Evolutionary conservation across 176 grass and related monocot genomes (phyloP), one percentile per base, ranked within the genome.

Genomic region (Raddia distichophylla): DNA sequence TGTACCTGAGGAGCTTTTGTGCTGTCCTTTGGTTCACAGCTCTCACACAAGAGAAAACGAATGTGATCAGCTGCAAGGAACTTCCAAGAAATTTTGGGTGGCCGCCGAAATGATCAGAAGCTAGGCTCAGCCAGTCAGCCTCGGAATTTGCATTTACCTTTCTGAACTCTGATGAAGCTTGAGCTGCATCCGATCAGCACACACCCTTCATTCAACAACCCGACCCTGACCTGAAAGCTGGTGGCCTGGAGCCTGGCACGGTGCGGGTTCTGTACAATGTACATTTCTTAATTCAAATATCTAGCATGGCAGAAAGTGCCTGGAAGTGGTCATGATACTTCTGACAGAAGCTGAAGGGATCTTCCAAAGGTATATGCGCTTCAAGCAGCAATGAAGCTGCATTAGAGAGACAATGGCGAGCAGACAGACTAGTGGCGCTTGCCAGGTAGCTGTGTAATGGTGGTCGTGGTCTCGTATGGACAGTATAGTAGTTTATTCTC

Each of bases 261-360:
- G 14, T 14, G 55, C 6, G 12, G 6, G 54, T 60, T 15, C 44
- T 46, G 40, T 10, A 20, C 55, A 60, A 34, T 7, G 12, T 5
- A 33, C 75, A 47, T 50, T 33, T 33, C 75, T n/a, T 47, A 77
- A 34, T 32, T 50, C 22, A 63, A 18, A 64, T n/a, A n/a, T n/a
- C n/a, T 27, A 51, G 27, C 34, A 42, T 40, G 47, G 15, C 44
- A 63, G 12, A 47, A 77, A 49, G 1, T 77, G 13, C 75, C 5
- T 77, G 58, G 75, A 77, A 33, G n/a, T 32, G 22, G 58, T 48
- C 32, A 62, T 33, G 57, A 33, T 48, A 62, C n/a, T 77, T 77
- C 57, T 62, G 43, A 6, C 43, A 27, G 12, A 34, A 42, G 58
- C 13, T 62, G n/a, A 60, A 60, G 43, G 58, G 11, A 33, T 27